Evolutionary conservation across 2,329 filamentous ascomycete genomes (phyloP).

Genomic region (Neopestalotiopsis clavispora): DNA sequence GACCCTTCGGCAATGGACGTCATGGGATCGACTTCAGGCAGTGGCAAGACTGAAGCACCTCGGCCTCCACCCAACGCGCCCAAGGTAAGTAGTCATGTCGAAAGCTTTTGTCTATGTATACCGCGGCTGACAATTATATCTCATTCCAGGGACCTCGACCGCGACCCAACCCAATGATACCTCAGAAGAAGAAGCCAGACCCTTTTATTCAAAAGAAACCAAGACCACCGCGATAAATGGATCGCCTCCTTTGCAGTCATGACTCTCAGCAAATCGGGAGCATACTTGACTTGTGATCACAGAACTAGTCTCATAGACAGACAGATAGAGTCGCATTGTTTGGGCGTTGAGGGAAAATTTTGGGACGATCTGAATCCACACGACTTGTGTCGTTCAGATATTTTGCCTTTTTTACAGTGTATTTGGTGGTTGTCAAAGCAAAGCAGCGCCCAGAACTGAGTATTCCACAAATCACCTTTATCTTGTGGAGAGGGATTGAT

Average conservation of each 20-base stretch:
- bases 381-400: too few relatives aligned
- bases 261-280: not conserved
- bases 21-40: slow-evolving; percentile 26
- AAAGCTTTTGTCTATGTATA: not conserved
- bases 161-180: slow-evolving; percentile 20
- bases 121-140: not conserved
- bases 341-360: too few relatives aligned
- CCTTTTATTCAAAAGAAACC: slow-evolving; percentile 25
- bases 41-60: slow-evolving; percentile 20
- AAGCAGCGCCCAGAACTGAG: too few relatives aligned
- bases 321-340: too few relatives aligned
- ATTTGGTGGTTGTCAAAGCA: too few relatives aligned
- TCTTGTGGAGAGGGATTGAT: too few relatives aligned
- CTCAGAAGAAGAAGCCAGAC: slow-evolving; percentile 20
- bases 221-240: slow-evolving; percentile 18
- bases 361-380: too few relatives aligned
- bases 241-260: not conserved
- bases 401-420: too few relatives aligned
- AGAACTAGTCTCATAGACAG: too few relatives aligned
- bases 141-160: not conserved
- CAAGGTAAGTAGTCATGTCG: slow-evolving; percentile 27
- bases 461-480: too few relatives aligned
- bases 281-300: too few relatives aligned
- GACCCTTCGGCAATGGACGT: slow-evolving; percentile 36
- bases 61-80: slow-evolving; percentile 24